phyloP scores from a whole-genome alignment of 352 stramenopile genomes.

The Phytophthora macrochlamydospora region DNA sequence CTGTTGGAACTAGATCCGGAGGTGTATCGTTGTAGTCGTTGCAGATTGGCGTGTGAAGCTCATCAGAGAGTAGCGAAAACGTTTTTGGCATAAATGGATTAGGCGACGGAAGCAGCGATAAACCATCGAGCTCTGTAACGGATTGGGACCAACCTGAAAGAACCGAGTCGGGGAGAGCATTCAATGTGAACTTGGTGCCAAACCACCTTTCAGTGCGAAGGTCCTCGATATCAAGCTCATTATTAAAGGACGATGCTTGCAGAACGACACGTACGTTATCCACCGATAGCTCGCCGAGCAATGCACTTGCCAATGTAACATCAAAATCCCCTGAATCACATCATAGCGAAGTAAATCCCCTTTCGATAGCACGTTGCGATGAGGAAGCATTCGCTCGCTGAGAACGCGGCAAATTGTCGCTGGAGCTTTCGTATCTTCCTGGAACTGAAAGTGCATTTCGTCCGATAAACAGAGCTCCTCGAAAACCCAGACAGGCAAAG shows the following conservation, averaged over 20 bases:
- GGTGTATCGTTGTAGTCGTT: slow-evolving; percentile 16
- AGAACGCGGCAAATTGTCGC: slow-evolving; percentile 48
- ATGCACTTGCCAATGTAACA: slow-evolving; percentile 8
- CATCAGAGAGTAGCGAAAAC: slow-evolving; percentile 47
- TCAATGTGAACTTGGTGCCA: slow-evolving; percentile 52
- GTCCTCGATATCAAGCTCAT: slow-evolving; percentile 12
- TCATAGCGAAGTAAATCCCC: slow-evolving; percentile 66
- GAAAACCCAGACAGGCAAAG: slow-evolving; percentile 56
- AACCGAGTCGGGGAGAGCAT: slow-evolving; percentile 33
- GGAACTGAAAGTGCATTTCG: slow-evolving; percentile 67
- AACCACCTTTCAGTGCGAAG: slow-evolving; percentile 60
- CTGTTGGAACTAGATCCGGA: slow-evolving; percentile 41
- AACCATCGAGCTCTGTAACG: background rate
- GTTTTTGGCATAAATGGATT: slow-evolving; percentile 79
- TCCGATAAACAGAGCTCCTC: slow-evolving; percentile 53
- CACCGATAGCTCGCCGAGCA: slow-evolving; percentile 53
- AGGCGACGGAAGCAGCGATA: slow-evolving; percentile 19
- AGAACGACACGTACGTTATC: slow-evolving; percentile 66
- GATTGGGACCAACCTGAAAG: slow-evolving; percentile 26
- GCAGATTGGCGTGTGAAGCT: slow-evolving; percentile 10
- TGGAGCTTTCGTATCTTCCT: slow-evolving; percentile 51
- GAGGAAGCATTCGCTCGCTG: slow-evolving; percentile 62
- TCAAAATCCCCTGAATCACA: slow-evolving; percentile 57
- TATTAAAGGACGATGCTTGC: slow-evolving; percentile 52
- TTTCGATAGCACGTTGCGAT: slow-evolving; percentile 32